Base-by-base conservation (phyloP, 129 eudicot species). In the Pittosporum tobira region DNA sequence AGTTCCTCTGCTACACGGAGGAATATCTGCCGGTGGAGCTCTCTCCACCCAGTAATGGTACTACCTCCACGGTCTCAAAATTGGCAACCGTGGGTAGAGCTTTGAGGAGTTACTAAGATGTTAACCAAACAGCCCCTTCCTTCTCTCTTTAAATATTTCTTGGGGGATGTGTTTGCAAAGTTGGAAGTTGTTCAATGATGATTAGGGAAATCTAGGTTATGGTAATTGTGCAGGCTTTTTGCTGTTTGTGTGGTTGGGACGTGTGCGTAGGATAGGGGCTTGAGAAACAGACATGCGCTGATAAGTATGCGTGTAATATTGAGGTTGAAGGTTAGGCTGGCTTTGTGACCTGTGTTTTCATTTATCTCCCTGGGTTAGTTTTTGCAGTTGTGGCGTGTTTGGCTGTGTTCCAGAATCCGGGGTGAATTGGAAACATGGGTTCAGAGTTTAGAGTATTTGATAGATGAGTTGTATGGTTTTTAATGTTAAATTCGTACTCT, bases 341-440 rank as follows among this genome's bases (percentile, higher is more conserved):
- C 61, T 31, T 55, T 55, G 61, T 31, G 23, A 49, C 48, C 65
- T 27, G 70, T 76, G 77, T 76, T 71, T 71, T 59, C 50, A 59
- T 60, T 49, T 5, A n/a, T 61, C 77, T 36, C 72, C 80, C 75
- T 12, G 20, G 61, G 29, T 10, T 4, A 1, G 19, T 21, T 14
- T 3, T 5, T 25, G 9, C 48, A n/a, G n/a, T 9, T 16, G 25
- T 42, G 51, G 64, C 48, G 15, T 37, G 63, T 37, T 58, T 44
- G 36, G 25, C 4, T 24, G 19, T 6, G 18, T 48, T 46, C 16
- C n/a, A 8, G 31, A 36, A 29, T 48, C 51, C 53, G 70, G 81
- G 81, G 77, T 61, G 81, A 76, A 65, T 20, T 76, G 61, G 73
- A 76, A 76, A 71, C 77, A 71, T 40, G 6, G 51, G 67, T 42